Percentiles rank a stretch among this genome's conserved stretches.
Conservation (phyloP, 371 early-diverging fungal genomes). For the Phascolomyces articulosus region DNA sequence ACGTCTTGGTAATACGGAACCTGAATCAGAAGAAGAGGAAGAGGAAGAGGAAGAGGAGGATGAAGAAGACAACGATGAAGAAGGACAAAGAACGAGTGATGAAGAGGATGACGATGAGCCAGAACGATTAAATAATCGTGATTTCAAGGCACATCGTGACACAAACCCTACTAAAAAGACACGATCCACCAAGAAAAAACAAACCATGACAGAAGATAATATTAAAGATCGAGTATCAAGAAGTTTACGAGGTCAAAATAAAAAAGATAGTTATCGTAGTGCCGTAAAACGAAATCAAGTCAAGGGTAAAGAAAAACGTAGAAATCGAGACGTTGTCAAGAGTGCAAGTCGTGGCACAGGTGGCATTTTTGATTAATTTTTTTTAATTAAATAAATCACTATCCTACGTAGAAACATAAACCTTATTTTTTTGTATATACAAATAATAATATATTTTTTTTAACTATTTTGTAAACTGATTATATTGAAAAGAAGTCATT, state of each 20-base stretch:
- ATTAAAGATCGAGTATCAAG: slow-evolving; percentile 65
- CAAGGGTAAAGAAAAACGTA: slow-evolving; percentile 64
- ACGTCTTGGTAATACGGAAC: slow-evolving; percentile 46
- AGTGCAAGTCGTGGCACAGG: slow-evolving; percentile 31
- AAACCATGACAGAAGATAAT: slow-evolving; percentile 46
- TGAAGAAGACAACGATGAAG: slow-evolving; percentile 30
- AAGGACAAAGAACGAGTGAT: not conserved
- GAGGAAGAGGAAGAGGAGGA: slow-evolving; percentile 30
- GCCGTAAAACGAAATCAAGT: slow-evolving; percentile 48
- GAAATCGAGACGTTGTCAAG: slow-evolving; percentile 38
- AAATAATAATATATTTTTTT: not conserved
- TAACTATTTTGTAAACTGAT: not conserved
- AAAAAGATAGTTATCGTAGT: slow-evolving; percentile 32
- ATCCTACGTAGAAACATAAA: too few relatives aligned
- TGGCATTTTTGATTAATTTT: slow-evolving; percentile 48
- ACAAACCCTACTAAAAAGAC: slow-evolving; percentile 16
- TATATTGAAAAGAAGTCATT: too few relatives aligned
- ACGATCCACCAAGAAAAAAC: slow-evolving; percentile 33
- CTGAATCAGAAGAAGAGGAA: slow-evolving; percentile 29
- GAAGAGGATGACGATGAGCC: slow-evolving; percentile 24
- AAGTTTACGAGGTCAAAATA: slow-evolving; percentile 42
- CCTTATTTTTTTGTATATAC: not conserved
- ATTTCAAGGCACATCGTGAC: slow-evolving; percentile 63
- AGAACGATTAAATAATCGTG: slow-evolving; percentile 54
- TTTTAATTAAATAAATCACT: not conserved